Percentiles rank a stretch among this genome's conserved stretches.
Conservation (phyloP, 108 stramenopile species). For the Skeletonema marinoi region DNA sequence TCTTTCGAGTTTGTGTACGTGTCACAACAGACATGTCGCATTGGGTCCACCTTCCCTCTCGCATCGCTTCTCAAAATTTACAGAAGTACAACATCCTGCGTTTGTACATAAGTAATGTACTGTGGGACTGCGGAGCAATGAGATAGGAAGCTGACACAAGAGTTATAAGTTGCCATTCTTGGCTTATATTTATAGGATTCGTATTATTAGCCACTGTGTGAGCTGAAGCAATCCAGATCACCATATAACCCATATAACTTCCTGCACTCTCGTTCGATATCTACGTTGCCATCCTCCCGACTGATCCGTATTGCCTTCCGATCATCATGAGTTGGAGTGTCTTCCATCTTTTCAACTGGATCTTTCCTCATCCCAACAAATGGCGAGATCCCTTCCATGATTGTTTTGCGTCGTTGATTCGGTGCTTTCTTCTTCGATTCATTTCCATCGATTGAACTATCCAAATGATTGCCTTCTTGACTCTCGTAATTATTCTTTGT, state of each 20-base stretch:
- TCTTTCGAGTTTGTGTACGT: no score
- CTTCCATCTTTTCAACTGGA: neutral
- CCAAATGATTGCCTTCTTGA: neutral
- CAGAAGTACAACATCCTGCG: no score
- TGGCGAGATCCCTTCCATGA: neutral
- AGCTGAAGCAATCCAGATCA: neutral
- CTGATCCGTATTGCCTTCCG: constrained; percentile 23
- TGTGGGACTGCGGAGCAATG: no score
- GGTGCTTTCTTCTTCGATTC: neutral
- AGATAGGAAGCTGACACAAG: no score
- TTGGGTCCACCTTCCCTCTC: no score
- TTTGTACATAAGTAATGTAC: no score
- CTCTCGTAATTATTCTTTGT: neutral
- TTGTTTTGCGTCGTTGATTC: neutral
- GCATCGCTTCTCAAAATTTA: no score
- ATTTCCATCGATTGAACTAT: neutral
- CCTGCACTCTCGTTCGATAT: constrained; percentile 19
- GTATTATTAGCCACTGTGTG: no score
- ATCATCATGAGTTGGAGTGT: neutral
- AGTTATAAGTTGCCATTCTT: no score
- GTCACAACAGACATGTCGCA: no score
- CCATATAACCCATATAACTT: constrained; percentile 1
- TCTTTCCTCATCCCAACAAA: neutral
- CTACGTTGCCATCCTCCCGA: constrained; percentile 4
- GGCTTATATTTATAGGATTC: no score